phyloP scores from a whole-genome alignment of 2,329 filamentous ascomycete species.

The Neocatenulostroma microsporum region DNA sequence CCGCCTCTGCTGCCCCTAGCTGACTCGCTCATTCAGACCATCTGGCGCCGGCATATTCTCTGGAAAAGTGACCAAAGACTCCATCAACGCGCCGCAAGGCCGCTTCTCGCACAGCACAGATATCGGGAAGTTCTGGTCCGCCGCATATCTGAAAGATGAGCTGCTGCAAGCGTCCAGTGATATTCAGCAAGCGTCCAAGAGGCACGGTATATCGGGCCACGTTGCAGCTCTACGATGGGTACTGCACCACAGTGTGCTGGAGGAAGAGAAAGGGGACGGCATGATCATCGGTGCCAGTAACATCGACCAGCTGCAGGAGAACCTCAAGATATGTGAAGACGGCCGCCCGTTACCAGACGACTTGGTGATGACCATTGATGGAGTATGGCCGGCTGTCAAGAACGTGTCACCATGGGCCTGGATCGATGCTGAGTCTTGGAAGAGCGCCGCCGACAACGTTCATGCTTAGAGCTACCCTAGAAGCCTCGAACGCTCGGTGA shows the following conservation, averaged over 20 bases:
- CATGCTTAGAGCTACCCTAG: conserved; percentile 13
- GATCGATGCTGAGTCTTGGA: not conserved
- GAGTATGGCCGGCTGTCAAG: conserved; percentile 13
- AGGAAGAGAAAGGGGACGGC: conserved; percentile 26
- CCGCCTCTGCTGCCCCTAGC: too few relatives aligned
- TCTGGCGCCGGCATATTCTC: conserved; percentile 34
- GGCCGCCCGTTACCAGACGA: conserved; percentile 20
- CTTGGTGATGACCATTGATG: conserved; percentile 18
- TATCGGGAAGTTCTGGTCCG: conserved; percentile 29
- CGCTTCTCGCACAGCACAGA: conserved; percentile 24
- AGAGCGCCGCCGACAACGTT: too few relatives aligned
- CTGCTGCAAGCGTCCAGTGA: conserved; percentile 38
- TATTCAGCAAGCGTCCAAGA: conserved; percentile 28
- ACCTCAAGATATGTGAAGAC: conserved; percentile 21
- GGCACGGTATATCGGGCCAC: conserved; percentile 34
- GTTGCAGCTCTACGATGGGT: conserved; percentile 42
- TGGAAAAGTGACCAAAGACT: too few relatives aligned
- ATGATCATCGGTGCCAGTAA: conserved; percentile 34
- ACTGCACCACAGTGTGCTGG: conserved; percentile 37
- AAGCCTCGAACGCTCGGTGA: conserved; percentile 26
- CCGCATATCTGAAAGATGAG: conserved; percentile 37
- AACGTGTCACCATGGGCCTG: not conserved
- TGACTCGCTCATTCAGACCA: too few relatives aligned
- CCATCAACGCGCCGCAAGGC: too few relatives aligned
- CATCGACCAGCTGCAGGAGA: conserved; percentile 26